Percentiles rank a stretch among this genome's conserved stretches.
Conservation (phyloP, 2,329 filamentous ascomycete genomes). For the Trichoderma afroharzianum region DNA sequence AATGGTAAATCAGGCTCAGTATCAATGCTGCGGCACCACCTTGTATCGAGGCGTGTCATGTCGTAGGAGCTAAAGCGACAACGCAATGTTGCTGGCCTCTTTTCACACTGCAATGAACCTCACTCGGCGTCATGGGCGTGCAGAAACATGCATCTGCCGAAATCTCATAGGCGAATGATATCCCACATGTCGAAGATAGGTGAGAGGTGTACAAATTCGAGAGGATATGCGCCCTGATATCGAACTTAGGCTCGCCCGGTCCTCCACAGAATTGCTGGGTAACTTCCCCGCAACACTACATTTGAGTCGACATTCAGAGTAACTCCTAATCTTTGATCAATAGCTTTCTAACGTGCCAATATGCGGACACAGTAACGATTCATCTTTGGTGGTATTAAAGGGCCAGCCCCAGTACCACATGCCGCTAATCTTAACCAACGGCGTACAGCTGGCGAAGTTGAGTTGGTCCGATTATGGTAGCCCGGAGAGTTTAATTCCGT, state of each 20-base stretch:
- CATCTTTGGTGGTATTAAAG: not conserved
- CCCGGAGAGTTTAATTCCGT: not conserved
- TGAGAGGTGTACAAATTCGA: not conserved
- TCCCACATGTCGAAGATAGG: not conserved
- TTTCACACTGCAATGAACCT: not conserved
- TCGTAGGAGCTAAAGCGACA: not conserved
- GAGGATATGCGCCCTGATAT: not conserved
- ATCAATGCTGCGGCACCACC: not conserved
- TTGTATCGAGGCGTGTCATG: not conserved
- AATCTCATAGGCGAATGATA: not conserved
- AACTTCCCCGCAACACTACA: not conserved
- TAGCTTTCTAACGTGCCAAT: not conserved
- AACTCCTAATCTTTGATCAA: not conserved
- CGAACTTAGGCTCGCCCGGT: not conserved
- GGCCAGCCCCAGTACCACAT: not conserved
- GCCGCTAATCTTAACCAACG: not conserved
- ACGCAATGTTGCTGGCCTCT: not conserved
- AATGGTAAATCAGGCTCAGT: not conserved
- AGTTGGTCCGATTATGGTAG: not conserved
- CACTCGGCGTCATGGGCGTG: not conserved
- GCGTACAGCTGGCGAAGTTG: not conserved
- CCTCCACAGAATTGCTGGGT: not conserved
- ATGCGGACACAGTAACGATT: not conserved
- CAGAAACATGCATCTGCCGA: not conserved
- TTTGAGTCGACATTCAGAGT: not conserved